Evolutionary conservation across 495 filamentous ascomycete species (phyloP).

Genomic region (Cladorrhinum samala): DNA sequence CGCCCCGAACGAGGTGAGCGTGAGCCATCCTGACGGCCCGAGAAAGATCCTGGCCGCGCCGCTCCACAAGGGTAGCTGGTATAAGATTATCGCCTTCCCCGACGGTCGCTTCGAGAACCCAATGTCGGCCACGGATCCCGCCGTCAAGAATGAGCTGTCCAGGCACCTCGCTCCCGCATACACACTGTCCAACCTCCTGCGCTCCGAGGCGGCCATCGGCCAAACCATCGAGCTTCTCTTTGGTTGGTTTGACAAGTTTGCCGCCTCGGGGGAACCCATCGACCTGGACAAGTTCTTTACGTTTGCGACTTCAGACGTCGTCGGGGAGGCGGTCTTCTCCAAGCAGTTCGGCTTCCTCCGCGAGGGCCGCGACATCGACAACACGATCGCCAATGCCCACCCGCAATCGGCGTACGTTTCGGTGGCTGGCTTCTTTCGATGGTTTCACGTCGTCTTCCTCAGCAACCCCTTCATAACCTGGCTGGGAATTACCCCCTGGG

Average conservation of each 20-base stretch:
- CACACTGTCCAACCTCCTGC: conserved; percentile 38
- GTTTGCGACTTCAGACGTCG: conserved; percentile 32
- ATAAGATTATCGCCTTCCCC: conserved; percentile 33
- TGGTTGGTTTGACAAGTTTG: conserved; percentile 28
- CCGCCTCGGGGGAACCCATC: conserved; percentile 17
- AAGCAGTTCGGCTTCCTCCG: conserved; percentile 40
- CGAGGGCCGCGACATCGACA: conserved; percentile 34
- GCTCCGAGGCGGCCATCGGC: conserved; percentile 37
- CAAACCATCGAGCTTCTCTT: conserved; percentile 27
- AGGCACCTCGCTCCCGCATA: conserved; percentile 37
- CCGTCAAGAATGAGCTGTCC: conserved; percentile 30
- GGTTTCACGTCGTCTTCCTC: conserved; percentile 28
- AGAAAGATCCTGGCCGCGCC: conserved; percentile 22
- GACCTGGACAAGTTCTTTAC: conserved; percentile 35
- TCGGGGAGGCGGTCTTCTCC: conserved; percentile 31
- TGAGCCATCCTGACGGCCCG: conserved; percentile 42
- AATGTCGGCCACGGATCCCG: conserved; percentile 39
- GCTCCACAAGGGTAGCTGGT: conserved; percentile 26
- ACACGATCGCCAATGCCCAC: conserved; percentile 29
- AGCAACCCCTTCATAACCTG: conserved; percentile 39
- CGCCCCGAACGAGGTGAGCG: conserved; percentile 42
- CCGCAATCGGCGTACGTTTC: conserved; percentile 23
- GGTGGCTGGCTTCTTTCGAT: conserved; percentile 38
- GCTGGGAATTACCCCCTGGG: conserved; percentile 36
- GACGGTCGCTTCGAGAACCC: conserved; percentile 40